phyloP scores from a whole-genome alignment of 805 yeast genomes.

The Metschnikowia borealis region DNA sequence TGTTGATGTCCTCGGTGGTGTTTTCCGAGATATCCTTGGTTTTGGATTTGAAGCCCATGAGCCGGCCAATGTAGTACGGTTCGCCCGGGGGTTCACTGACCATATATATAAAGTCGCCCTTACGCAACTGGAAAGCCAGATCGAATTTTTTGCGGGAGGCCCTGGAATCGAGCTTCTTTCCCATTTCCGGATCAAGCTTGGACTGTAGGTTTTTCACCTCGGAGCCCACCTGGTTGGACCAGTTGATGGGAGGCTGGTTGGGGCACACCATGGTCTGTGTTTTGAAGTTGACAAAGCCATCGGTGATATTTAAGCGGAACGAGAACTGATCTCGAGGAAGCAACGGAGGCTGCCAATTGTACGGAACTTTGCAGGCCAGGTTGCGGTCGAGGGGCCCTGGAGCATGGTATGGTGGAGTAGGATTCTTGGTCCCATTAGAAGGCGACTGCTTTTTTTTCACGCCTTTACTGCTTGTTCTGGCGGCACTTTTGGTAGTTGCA shows the following conservation, averaged over 20 bases:
- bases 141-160: constrained; percentile 17
- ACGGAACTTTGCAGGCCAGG: constrained; percentile 10
- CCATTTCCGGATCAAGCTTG: constrained; percentile 10
- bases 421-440: constrained; percentile 5
- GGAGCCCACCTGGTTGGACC: constrained; percentile 1
- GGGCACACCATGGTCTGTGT: constrained; percentile 39
- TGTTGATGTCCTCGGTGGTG: constrained; percentile 34
- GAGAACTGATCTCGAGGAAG: constrained; percentile 39
- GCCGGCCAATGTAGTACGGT: constrained; percentile 84
- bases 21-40: constrained; percentile 6
- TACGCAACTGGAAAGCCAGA: constrained; percentile 30
- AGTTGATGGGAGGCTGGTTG: constrained; percentile 18
- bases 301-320: constrained; percentile 36
- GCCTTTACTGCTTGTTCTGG: neutral
- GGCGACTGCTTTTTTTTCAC: neutral
- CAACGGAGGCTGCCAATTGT: constrained; percentile 50
- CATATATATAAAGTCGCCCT: constrained; percentile 73
- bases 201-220: constrained; percentile 11
- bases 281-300: constrained; percentile 38
- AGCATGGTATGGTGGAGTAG: constrained; percentile 4
- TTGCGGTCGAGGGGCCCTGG: neutral
- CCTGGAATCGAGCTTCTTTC: constrained; percentile 6
- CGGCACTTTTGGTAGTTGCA: constrained; percentile 3
- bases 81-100: constrained; percentile 92
- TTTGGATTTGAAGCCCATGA: constrained; percentile 58